Percentiles rank a stretch among this genome's conserved stretches.
Evolutionary conservation across 176 grass and related monocot genomes (phyloP).

Genomic region (Phragmites australis): DNA sequence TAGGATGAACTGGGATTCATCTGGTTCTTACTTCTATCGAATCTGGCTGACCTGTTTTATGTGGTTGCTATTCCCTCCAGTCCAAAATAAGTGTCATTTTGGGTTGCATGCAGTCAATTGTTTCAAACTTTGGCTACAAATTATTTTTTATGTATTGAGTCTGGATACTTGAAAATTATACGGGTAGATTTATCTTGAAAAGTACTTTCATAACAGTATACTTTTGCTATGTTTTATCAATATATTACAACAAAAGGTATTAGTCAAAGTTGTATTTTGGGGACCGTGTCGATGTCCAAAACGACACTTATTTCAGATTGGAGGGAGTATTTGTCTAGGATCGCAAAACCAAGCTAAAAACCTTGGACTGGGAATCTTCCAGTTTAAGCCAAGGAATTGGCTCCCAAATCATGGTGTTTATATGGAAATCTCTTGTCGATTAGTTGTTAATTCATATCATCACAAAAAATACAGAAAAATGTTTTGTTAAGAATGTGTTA

Average conservation of each 20-base stretch:
- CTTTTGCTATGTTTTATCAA: too few species aligned
- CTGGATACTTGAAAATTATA: too few species aligned
- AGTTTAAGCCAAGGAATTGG: not conserved
- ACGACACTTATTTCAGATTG: too few species aligned
- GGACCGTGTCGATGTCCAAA: too few species aligned
- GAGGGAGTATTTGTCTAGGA: constrained; percentile 11
- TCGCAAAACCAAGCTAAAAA: constrained; percentile 4
- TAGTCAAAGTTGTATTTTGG: too few species aligned
- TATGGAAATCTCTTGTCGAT: not conserved
- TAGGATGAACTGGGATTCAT: not conserved
- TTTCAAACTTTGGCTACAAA: too few species aligned
- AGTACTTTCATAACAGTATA: too few species aligned
- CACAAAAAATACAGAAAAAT: not conserved
- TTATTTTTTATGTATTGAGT: too few species aligned
- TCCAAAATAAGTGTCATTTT: too few species aligned
- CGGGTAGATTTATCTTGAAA: too few species aligned
- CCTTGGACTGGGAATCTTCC: not conserved
- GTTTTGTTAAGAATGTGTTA: not conserved
- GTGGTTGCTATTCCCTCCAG: not conserved
- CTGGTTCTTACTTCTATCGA: not conserved
- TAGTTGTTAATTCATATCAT: not conserved
- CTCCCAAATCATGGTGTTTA: not conserved
- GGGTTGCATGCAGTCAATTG: too few species aligned
- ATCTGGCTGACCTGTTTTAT: not conserved
- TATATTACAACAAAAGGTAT: too few species aligned